Conservation (phyloP, 257 asterid species). For the Henckelia pumila region DNA sequence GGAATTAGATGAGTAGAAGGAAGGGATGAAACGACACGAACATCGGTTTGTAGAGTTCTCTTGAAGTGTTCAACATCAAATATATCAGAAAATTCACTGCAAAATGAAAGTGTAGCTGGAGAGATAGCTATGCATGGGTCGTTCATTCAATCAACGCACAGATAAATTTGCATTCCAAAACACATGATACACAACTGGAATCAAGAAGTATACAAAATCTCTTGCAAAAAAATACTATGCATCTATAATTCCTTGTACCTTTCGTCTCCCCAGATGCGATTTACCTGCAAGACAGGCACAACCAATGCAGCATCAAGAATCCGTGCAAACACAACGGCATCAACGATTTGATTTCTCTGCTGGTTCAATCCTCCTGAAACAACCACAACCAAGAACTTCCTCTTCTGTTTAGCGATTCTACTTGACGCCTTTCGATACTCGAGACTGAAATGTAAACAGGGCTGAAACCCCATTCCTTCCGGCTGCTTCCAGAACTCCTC, state of each 20-base stretch:
- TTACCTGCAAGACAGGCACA: slow-evolving; percentile 59
- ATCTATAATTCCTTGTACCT: slow-evolving; percentile 30
- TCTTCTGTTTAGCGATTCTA: slow-evolving; percentile 40
- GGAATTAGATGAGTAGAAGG: slow-evolving; percentile 59
- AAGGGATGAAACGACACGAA: slow-evolving; percentile 52
- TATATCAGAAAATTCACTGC: slow-evolving; percentile 66
- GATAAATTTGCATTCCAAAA: not conserved
- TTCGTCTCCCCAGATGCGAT: slow-evolving; percentile 68
- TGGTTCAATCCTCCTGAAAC: slow-evolving; percentile 69
- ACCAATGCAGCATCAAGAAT: slow-evolving; percentile 64
- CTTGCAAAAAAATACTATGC: not conserved
- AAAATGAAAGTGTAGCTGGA: not conserved
- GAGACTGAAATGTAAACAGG: slow-evolving; percentile 53
- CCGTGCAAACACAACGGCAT: slow-evolving; percentile 63
- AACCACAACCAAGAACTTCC: slow-evolving; percentile 55
- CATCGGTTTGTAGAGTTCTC: slow-evolving; percentile 53
- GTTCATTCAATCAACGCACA: not conserved
- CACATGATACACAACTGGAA: not conserved
- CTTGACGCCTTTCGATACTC: slow-evolving; percentile 46
- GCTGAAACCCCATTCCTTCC: slow-evolving; percentile 44
- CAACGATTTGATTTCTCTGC: slow-evolving; percentile 70
- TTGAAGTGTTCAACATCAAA: slow-evolving; percentile 68
- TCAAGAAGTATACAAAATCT: too few species aligned
- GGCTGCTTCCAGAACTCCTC: slow-evolving; percentile 65
- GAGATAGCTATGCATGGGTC: not conserved